Base-by-base conservation (phyloP, 2,329 filamentous ascomycete species). In the Alternaria alternata region DNA sequence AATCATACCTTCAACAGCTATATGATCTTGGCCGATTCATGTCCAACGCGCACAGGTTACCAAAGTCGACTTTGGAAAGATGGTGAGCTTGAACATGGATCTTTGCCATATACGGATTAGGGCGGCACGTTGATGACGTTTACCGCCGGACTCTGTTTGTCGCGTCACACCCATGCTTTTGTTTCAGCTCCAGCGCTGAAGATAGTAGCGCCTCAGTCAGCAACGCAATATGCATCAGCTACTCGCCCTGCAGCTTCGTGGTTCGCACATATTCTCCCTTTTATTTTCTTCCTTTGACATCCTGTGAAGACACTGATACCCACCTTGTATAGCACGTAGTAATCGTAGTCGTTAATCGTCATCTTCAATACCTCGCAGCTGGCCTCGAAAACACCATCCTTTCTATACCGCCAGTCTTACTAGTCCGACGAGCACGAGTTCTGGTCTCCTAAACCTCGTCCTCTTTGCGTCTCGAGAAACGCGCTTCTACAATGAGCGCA, bases 401-500 rank as follows among this genome's bases (percentile, higher is more conserved):
- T 48, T 16, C 1, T 16, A 20, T 9, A 22, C 32, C 12, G n/a
- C 20, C 5, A 48, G 46, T 18, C 28, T 22, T 48, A 12, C 14
- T 16, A 48, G 14, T 22, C 12, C 18, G 3, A n/a, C 3, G n/a
- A 48, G 9, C 46, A n/a, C 30, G 28, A 16, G 16, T 11, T 14
- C 28, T 7, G 22, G 14, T 3, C 7, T 12, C 12, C 16, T 7
- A 5, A 26, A 20, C 1, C 30, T 4, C 28, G 20, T 2, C 3
- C 14, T 5, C 8, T 24, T n/a, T 18, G 7, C 46, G 32, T 26
- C 20, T 22, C 9, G 18, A n/a, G 5, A 7, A 36, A 22, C 32
- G 46, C 32, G 30, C 20, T n/a, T 38, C 5, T 14, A 49, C 46
- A 5, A 71, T 72, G 69, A 67, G 67, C 67, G 63, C 74, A 52